Evolutionary conservation across 2,329 filamentous ascomycete species (phyloP).

Genomic region (Ascocoryne sarcoides): DNA sequence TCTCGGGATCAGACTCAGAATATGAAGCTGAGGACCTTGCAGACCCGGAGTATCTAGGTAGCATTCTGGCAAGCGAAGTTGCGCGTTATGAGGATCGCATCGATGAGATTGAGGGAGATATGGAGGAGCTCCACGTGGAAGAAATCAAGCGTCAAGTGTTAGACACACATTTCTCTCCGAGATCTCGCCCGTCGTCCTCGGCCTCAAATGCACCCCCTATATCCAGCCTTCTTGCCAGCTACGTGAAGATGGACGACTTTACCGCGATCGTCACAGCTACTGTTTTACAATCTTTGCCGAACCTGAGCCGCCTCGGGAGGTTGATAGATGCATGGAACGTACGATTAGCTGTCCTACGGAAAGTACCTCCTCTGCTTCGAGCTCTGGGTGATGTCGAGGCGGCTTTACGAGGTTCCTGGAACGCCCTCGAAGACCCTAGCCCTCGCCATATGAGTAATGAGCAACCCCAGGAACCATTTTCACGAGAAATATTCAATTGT

Average conservation of each 20-base stretch:
- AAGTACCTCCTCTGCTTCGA: slow-evolving; percentile 59
- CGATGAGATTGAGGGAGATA: slow-evolving; percentile 60
- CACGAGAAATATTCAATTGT: slow-evolving; percentile 39
- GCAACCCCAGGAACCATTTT: slow-evolving; percentile 6
- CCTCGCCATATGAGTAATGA: neutral
- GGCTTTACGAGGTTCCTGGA: slow-evolving; percentile 59
- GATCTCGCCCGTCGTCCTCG: slow-evolving; percentile 43
- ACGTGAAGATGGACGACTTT: slow-evolving; percentile 75
- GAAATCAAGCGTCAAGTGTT: slow-evolving; percentile 85
- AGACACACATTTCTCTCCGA: slow-evolving; percentile 63
- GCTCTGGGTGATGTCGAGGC: slow-evolving; percentile 58
- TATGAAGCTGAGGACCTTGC: slow-evolving; percentile 10
- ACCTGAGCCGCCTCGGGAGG: slow-evolving; percentile 62
- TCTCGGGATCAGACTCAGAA: slow-evolving; percentile 17
- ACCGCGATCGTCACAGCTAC: slow-evolving; percentile 86
- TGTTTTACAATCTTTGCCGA: slow-evolving; percentile 79
- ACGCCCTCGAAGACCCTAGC: slow-evolving; percentile 38
- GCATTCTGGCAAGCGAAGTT: slow-evolving; percentile 57
- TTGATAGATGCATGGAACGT: slow-evolving; percentile 73
- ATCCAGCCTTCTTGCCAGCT: slow-evolving; percentile 34
- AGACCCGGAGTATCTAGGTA: slow-evolving; percentile 39
- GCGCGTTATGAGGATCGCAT: slow-evolving; percentile 62
- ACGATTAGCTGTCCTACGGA: slow-evolving; percentile 64
- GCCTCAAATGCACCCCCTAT: slow-evolving; percentile 35
- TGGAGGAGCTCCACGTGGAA: slow-evolving; percentile 67